phyloP scores from a whole-genome alignment of 129 eudicot genomes.

The Kitagawia praeruptora region DNA sequence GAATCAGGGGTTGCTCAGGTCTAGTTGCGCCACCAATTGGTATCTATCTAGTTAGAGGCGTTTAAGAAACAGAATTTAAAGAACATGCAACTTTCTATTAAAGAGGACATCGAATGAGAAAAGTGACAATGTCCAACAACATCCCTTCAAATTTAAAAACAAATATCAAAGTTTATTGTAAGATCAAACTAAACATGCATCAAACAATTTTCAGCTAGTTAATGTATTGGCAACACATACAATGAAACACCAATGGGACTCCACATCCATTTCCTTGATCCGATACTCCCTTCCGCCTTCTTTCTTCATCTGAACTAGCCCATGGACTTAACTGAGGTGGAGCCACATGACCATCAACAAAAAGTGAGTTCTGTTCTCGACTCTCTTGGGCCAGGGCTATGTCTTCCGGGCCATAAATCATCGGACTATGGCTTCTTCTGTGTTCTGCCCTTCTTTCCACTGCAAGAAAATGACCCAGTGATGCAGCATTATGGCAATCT shows the following conservation, averaged over 20 bases:
- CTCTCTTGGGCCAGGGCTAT: conserved; percentile 41
- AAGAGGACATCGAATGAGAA: background rate
- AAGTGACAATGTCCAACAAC: background rate
- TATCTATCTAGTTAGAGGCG: background rate
- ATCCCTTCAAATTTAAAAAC: background rate
- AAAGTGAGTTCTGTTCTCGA: conserved; percentile 45
- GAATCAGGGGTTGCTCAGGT: background rate
- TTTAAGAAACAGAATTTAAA: background rate
- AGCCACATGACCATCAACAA: conserved; percentile 53
- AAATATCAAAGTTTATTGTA: background rate
- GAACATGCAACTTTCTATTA: background rate
- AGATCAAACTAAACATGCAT: background rate
- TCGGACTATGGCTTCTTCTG: conserved; percentile 30
- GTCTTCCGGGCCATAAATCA: conserved; percentile 47
- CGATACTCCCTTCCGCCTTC: background rate
- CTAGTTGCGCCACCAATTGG: background rate
- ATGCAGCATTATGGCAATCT: conserved; percentile 34
- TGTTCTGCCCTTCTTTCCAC: conserved; percentile 60
- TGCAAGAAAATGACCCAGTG: conserved; percentile 67
- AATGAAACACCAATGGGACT: conserved; percentile 3
- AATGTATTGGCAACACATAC: conserved; percentile 9
- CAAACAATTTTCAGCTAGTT: conserved; percentile 6
- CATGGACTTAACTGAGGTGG: conserved; percentile 50
- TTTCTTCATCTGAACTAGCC: conserved; percentile 16
- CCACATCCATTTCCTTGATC: background rate